Base-by-base conservation (phyloP, 805 yeast genomes). In the Komagataella populi region DNA sequence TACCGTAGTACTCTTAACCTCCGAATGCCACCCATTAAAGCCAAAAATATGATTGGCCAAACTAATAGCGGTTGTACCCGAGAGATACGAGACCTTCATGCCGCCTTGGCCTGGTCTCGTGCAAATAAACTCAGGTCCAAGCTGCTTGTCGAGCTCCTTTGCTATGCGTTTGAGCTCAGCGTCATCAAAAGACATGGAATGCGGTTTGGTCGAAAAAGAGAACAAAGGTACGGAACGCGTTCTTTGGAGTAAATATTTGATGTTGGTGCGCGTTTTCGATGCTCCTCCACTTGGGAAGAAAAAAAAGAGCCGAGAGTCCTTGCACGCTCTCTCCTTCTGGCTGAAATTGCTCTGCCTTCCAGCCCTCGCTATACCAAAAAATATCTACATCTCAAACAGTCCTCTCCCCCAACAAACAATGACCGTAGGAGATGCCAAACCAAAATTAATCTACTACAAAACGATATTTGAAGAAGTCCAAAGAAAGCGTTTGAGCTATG, bases 1-100 rank as follows among this genome's bases (percentile, higher is more conserved):
- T 16, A 85, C 83, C 24, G 76, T 80, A 14, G 81, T 75, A 46
- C 71, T 72, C 53, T 78, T 77, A 4, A 86, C 74, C 58, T 85
- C 91, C 0, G 89, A 80, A 56, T 74, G 72, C 95, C 95, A 86
- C 1, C 93, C 93, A 60, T 84, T 81, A 58, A 83, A 85, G 0
- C 95, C 95, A 71, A 86, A 85, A 3, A 86, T 80, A 57, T 82
- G 84, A 59, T 86, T 86, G 12, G 95, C 95, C 48, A 86, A 64
- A 59, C 83, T 83, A 44, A 86, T 74, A 2, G 87, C 91, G 60
- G 79, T 83, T 89, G 91, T 85, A 1, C 95, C 95, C 64, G 85
- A 93, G 45, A 86, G 73, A 58, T 86, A 85, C 2, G 84, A 80
- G 3, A 86, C 86, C 51, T 76, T 71, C 48, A 72, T 73, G 12